These are phyloP conservation scores for Magnusiomyces ingens DNA, from an alignment of 1,139 yeast genomes.

Conservation along the genomic window DNA sequence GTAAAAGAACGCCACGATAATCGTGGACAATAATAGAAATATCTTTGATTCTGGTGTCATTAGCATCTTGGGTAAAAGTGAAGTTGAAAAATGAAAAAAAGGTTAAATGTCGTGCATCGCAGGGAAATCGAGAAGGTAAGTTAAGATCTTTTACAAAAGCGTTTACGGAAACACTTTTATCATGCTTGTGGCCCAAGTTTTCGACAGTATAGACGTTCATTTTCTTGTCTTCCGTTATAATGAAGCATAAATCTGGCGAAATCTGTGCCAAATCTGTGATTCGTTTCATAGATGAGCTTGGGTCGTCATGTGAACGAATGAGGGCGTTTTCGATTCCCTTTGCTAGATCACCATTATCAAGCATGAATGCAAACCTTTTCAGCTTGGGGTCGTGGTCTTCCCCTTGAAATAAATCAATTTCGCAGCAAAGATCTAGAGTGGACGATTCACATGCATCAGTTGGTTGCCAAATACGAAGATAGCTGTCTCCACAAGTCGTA, in stretches of 20 bases:
- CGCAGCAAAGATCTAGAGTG: conserved; percentile 55
- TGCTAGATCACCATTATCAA: conserved; percentile 52
- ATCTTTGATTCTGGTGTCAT: conserved; percentile 21
- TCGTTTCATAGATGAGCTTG: neutral
- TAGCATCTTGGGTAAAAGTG: neutral
- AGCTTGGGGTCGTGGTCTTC: conserved; percentile 19
- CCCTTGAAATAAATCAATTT: conserved; percentile 37
- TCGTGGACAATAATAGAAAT: conserved; percentile 47
- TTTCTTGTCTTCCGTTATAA: conserved; percentile 41
- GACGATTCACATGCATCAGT: conserved; percentile 38
- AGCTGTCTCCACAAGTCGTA: conserved; percentile 50
- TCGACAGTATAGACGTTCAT: conserved; percentile 45
- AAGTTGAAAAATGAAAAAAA: conserved; percentile 16
- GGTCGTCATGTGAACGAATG: conserved; percentile 10
- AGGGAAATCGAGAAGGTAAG: conserved; percentile 17
- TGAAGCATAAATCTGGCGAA: conserved; percentile 50
- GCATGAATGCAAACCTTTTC: conserved; percentile 41
- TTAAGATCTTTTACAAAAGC: conserved; percentile 24
- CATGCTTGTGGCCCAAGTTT: conserved; percentile 40
- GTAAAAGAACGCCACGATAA: conserved; percentile 43
- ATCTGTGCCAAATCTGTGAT: conserved; percentile 23
- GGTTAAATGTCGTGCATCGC: conserved; percentile 15
- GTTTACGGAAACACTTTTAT: conserved; percentile 35
- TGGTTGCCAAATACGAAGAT: conserved; percentile 67
- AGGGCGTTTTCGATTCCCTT: conserved; percentile 36